Conservation (phyloP, 2,329 filamentous ascomycete species). For the Colletotrichum lindemuthianum region DNA sequence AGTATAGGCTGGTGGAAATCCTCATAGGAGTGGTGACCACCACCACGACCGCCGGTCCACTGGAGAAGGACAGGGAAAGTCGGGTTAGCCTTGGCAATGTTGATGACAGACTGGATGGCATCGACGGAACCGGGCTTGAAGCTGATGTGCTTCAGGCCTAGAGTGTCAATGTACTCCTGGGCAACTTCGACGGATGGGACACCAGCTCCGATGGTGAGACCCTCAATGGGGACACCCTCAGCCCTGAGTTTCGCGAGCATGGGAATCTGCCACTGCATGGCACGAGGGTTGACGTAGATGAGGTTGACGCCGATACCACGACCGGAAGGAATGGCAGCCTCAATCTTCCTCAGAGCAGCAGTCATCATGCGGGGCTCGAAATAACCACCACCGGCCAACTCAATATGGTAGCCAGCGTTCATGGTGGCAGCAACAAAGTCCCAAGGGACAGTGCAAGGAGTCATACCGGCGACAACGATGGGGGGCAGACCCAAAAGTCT, state of each 20-base stretch:
- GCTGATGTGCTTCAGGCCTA: conserved; percentile 90
- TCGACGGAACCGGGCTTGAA: conserved; percentile 95
- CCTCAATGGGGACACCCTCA: conserved; percentile 90
- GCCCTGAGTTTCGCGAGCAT: conserved; percentile 81
- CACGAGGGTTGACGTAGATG: conserved; percentile 89
- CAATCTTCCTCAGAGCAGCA: conserved; percentile 83
- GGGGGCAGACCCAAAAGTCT: conserved; percentile 85
- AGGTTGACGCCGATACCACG: conserved; percentile 90
- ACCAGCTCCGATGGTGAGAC: conserved; percentile 90
- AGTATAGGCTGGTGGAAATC: conserved; percentile 94
- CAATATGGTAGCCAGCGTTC: conserved; percentile 95
- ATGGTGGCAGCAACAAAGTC: conserved; percentile 93
- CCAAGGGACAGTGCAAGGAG: conserved; percentile 87
- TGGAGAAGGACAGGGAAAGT: conserved; percentile 92
- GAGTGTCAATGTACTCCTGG: conserved; percentile 91
- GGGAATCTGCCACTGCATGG: conserved; percentile 94
- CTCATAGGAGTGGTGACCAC: conserved; percentile 94
- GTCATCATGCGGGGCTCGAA: conserved; percentile 87
- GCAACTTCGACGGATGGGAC: conserved; percentile 94
- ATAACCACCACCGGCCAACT: conserved; percentile 90
- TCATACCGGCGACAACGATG: conserved; percentile 94
- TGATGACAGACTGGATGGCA: conserved; percentile 88
- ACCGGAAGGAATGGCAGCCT: conserved; percentile 83
- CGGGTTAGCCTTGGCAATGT: conserved; percentile 93
- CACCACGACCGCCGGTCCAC: conserved; percentile 94